phyloP scores from a whole-genome alignment of 768 basidiomycete genomes.

The Tulasnella sp. region DNA sequence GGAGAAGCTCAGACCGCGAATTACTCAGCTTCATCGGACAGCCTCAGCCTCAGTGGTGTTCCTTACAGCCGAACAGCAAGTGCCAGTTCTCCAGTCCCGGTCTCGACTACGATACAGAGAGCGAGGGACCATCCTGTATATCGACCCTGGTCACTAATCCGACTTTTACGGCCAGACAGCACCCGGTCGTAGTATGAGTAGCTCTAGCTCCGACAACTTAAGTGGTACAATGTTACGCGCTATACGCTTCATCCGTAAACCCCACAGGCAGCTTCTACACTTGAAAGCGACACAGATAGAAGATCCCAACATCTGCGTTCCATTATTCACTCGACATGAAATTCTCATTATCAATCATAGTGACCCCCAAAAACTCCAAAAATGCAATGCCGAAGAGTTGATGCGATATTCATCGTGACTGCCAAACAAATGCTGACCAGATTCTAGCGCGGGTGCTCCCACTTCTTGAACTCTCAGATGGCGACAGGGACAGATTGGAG shows the following conservation, averaged over 20 bases:
- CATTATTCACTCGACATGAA: slow-evolving; percentile 32
- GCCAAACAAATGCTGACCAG: slow-evolving; percentile 70
- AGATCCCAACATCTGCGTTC: slow-evolving; percentile 29
- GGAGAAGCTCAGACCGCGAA: slow-evolving; percentile 35
- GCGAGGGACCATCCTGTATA: slow-evolving; percentile 31
- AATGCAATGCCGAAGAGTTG: slow-evolving; percentile 61
- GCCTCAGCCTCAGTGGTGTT: slow-evolving; percentile 46
- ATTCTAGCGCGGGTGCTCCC: slow-evolving; percentile 42
- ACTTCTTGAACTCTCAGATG: slow-evolving; percentile 45
- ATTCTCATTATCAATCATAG: slow-evolving; percentile 37
- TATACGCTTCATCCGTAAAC: no score
- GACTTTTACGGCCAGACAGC: slow-evolving; percentile 37
- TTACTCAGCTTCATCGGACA: slow-evolving; percentile 49
- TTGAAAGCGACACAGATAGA: slow-evolving; percentile 28
- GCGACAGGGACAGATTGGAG: slow-evolving; percentile 72
- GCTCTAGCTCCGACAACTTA: neutral
- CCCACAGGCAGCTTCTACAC: no score
- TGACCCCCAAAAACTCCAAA: slow-evolving; percentile 27
- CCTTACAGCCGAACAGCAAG: slow-evolving; percentile 57
- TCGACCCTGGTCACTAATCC: slow-evolving; percentile 80
- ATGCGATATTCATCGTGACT: slow-evolving; percentile 64
- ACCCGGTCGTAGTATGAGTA: slow-evolving; percentile 1
- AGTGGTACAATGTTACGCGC: neutral
- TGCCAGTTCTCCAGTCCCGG: slow-evolving; percentile 43
- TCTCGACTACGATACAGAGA: slow-evolving; percentile 42